Base-by-base conservation (phyloP, 2,329 filamentous ascomycete genomes). In the Didymella arachidicola region DNA sequence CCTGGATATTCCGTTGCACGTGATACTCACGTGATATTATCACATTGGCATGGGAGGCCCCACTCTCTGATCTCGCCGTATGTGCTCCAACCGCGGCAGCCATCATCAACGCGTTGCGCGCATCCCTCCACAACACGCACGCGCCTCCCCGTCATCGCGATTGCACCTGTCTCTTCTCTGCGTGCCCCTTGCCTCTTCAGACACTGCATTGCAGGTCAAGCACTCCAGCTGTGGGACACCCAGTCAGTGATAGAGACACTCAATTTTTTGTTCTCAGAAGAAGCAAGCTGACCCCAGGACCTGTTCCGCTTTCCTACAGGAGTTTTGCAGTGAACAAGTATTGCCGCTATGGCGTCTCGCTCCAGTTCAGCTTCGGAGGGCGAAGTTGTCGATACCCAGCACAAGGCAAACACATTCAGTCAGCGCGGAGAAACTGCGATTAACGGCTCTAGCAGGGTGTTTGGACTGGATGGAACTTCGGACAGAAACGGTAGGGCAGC, bases 201-300 rank as follows among this genome's bases (percentile, higher is more conserved):
- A 60, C 62, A 60, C 62, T 63, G 58, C 62, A 61, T 61, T 62
- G 65, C 64, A 56, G 61, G 63, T 64, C 52, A 61, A 67, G 57
- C 63, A 56, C 63, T 65, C 61, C 59, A 63, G 59, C 62, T 67
- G 51, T 60, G 67, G 69, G 70, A 71, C 66, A 71, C 59, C 62
- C 70, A 76, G 72, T 76, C 72, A 76, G 73, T 76, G 69, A 70
- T 65, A 72, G 66, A 71, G 70, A 68, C 66, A 70, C 66, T 72
- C 62, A 65, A 60, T 58, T 64, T 59, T 59, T 61, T 59, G 49
- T 60, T 51, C 51, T 62, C 63, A 56, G 42, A 69, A 73, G 66
- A 72, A 70, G 64, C 64, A 67, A 58, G 65, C 72, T 76, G 71
- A 74, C 72, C 68, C 59, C 62, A 61, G 62, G 60, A 64, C 39